Conservation (phyloP, 345 rosid genomes). For the Camelina hispida region DNA sequence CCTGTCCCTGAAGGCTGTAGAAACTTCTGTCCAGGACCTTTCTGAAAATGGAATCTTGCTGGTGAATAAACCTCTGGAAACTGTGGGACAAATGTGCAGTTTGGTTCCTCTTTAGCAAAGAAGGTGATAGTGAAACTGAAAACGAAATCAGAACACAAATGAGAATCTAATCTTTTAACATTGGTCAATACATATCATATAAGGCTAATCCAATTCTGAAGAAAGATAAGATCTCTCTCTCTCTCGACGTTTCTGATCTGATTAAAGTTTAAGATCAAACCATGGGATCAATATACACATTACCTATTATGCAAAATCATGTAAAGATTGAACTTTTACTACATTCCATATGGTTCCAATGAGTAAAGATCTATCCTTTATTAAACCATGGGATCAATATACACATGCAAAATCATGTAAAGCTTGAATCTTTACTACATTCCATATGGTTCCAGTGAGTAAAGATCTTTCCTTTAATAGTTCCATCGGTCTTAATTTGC, state of each 20-base stretch:
- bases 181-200: not conserved
- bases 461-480: conserved; percentile 20
- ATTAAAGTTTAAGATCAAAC: not conserved
- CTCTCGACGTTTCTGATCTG: conserved; percentile 6
- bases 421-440: conserved; percentile 11
- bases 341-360: conserved; percentile 14
- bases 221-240: not conserved
- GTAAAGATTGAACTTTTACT: conserved; percentile 16
- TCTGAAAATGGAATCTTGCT: conserved; percentile 60
- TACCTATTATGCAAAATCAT: not conserved
- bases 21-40: conserved; percentile 77
- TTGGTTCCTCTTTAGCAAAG: conserved; percentile 81
- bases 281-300: conserved; percentile 5
- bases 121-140: conserved; percentile 76
- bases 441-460: conserved; percentile 1
- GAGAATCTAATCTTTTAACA: not conserved
- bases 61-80: conserved; percentile 76
- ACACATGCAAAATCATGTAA: conserved; percentile 14
- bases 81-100: conserved; percentile 69
- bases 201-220: not conserved
- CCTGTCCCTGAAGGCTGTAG: conserved; percentile 83
- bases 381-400: not conserved
- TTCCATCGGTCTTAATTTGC: not conserved
- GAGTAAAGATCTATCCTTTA: conserved; percentile 15
- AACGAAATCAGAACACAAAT: conserved; percentile 25